Percentiles rank a stretch among this genome's conserved stretches.
phyloP scores from a whole-genome alignment of 192 early-diverging fungal genomes.

The Dissophora globulifera region DNA sequence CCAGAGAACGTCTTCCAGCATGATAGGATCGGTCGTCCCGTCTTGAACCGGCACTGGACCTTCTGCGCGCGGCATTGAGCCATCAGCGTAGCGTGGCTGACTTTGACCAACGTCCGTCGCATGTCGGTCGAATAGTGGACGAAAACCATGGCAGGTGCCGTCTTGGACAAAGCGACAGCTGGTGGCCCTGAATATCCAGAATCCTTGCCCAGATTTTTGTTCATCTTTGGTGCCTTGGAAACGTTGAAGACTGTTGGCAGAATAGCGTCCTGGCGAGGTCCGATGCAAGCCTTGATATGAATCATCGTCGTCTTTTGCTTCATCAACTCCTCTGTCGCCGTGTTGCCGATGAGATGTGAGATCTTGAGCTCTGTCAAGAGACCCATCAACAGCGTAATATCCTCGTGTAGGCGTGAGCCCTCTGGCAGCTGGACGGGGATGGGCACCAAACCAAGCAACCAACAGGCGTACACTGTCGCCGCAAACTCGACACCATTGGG shows the following conservation, averaged over 20 bases:
- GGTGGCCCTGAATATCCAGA: slow-evolving; percentile 57
- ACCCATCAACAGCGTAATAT: slow-evolving; percentile 71
- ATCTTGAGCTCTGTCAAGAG: slow-evolving; percentile 71
- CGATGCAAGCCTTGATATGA: slow-evolving; percentile 63
- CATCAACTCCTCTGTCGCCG: slow-evolving; percentile 72
- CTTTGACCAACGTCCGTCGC: slow-evolving; percentile 52
- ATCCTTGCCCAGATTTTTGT: slow-evolving; percentile 67
- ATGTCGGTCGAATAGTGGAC: slow-evolving; percentile 64
- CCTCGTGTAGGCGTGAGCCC: slow-evolving; percentile 68
- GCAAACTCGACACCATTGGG: slow-evolving; percentile 78
- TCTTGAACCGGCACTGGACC: slow-evolving; percentile 65
- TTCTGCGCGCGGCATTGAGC: slow-evolving; percentile 72
- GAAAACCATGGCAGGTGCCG: slow-evolving; percentile 67
- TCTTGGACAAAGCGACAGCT: slow-evolving; percentile 15
- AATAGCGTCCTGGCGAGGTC: slow-evolving; percentile 50
- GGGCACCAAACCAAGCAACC: slow-evolving; percentile 78
- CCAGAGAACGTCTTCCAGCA: slow-evolving; percentile 52
- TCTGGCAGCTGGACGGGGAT: slow-evolving; percentile 82
- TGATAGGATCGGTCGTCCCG: slow-evolving; percentile 55
- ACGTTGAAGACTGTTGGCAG: slow-evolving; percentile 72
- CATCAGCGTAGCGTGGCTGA: slow-evolving; percentile 67
- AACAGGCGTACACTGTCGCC: slow-evolving; percentile 79
- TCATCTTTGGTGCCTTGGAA: slow-evolving; percentile 73
- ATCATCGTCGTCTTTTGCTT: slow-evolving; percentile 67
- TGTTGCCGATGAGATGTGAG: slow-evolving; percentile 69